A percentile compares a stretch with the other conserved stretches of the same genome.
These are phyloP conservation scores for Petunia axillaris DNA, from an alignment of 257 asterid genomes.

Conservation along the genomic window DNA sequence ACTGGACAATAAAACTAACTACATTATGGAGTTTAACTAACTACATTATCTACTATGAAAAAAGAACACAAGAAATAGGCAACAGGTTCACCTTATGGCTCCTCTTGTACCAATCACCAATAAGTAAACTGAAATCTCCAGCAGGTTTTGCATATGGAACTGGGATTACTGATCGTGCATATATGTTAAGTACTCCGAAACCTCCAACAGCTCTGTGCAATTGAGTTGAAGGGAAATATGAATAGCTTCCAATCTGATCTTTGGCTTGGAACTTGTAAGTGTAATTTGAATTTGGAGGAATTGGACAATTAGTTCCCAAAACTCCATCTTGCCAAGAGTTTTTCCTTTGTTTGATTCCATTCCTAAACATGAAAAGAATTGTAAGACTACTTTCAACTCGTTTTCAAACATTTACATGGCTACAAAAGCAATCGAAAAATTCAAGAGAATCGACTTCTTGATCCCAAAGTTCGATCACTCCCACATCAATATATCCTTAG, in stretches of 20 bases:
- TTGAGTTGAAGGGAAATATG: conserved; percentile 83
- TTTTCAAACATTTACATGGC: background rate
- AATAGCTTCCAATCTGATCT: conserved; percentile 95
- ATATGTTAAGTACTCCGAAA: conserved; percentile 76
- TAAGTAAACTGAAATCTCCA: conserved; percentile 78
- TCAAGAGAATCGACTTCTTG: background rate
- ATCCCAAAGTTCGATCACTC: background rate
- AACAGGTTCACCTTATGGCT: conserved; percentile 61
- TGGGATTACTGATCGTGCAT: conserved; percentile 87
- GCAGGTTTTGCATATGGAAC: conserved; percentile 82
- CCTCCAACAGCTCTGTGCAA: conserved; percentile 95
- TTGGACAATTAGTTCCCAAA: conserved; percentile 85
- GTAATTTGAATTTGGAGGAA: conserved; percentile 76
- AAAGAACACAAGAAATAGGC: background rate
- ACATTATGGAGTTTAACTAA: background rate
- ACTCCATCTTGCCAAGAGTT: conserved; percentile 99
- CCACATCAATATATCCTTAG: background rate
- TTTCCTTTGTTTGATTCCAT: conserved; percentile 96
- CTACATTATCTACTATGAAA: background rate
- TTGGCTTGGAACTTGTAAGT: conserved; percentile 89
- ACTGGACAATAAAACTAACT: background rate
- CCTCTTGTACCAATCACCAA: conserved; percentile 85
- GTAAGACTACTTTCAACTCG: background rate
- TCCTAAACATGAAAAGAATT: conserved; percentile 52
- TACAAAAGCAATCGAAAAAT: background rate